Percentiles rank a stretch among this genome's conserved stretches.
These are phyloP conservation scores for Taxillus chinensis DNA, from an alignment of 164 flowering plant genomes.

Conservation along the genomic window DNA sequence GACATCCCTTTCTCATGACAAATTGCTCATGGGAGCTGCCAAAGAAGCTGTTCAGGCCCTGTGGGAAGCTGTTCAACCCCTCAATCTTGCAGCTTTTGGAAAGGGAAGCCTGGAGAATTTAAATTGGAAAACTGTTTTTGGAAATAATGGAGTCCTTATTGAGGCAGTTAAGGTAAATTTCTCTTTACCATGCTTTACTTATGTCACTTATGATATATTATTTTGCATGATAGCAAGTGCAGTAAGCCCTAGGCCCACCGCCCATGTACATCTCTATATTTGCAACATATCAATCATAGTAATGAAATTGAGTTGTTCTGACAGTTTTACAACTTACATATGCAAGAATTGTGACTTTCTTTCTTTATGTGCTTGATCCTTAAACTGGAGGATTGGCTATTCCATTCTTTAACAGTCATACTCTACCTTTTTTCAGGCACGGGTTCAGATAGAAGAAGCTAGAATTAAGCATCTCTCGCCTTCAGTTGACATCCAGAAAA, in stretches of 20 bases:
- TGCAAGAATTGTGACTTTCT: too few relatives aligned
- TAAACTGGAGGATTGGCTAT: too few relatives aligned
- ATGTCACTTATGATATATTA: neutral
- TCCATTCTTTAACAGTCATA: too few relatives aligned
- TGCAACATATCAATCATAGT: too few relatives aligned
- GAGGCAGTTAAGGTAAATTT: conserved; percentile 49
- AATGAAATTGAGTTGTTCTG: too few relatives aligned
- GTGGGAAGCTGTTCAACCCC: conserved; percentile 19
- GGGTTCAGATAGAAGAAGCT: conserved; percentile 59
- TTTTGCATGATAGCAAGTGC: neutral
- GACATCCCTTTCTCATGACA: conserved; percentile 77
- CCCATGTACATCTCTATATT: too few relatives aligned
- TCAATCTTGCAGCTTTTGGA: conserved; percentile 12
- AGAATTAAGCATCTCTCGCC: conserved; percentile 43
- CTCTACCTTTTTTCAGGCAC: conserved; percentile 25
- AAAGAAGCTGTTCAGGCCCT: conserved; percentile 44
- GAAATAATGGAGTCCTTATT: conserved; percentile 61
- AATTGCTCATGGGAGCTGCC: conserved; percentile 49
- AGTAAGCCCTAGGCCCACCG: too few relatives aligned
- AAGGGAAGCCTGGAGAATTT: conserved; percentile 30
- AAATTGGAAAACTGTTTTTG: conserved; percentile 54
- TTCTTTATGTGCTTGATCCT: too few relatives aligned
- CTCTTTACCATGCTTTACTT: neutral
- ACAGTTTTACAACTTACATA: too few relatives aligned
- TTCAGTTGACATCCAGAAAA: conserved; percentile 27